Percentiles rank a stretch among this genome's conserved stretches.
Evolutionary conservation across 129 eudicot genomes (phyloP).

Genomic region (Flaveria brownii): DNA sequence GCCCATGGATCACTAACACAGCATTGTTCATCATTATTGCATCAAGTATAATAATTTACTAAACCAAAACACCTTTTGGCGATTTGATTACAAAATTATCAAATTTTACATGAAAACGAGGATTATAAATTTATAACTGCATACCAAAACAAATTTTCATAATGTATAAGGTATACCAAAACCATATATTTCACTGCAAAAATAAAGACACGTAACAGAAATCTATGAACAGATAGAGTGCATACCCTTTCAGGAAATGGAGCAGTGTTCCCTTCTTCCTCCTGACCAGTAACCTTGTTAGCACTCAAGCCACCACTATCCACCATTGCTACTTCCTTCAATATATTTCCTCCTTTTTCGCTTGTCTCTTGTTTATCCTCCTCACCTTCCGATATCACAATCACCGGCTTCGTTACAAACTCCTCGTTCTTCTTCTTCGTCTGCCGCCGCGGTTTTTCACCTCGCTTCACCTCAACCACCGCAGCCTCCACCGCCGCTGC

Average conservation of each 20-base stretch:
- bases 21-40: not conserved
- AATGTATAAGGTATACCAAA: not conserved
- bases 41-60: conserved; percentile 9
- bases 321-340: conserved; percentile 45
- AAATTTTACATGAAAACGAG: not conserved
- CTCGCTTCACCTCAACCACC: not conserved
- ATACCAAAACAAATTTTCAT: not conserved
- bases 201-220: not conserved
- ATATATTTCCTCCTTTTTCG: not conserved
- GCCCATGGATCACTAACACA: not conserved
- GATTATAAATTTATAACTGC: too few species aligned
- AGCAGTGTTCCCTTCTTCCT: conserved; percentile 62
- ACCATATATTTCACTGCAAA: not conserved
- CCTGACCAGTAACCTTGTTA: conserved; percentile 56
- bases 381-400: conserved; percentile 20
- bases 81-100: not conserved
- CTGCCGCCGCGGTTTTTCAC: conserved; percentile 34
- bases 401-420: conserved; percentile 20
- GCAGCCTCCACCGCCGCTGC: conserved; percentile 22
- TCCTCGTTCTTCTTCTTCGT: conserved; percentile 13
- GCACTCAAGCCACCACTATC: conserved; percentile 87
- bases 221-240: not conserved
- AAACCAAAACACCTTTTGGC: not conserved
- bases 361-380: not conserved
- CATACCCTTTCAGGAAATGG: conserved; percentile 81